phyloP scores from a whole-genome alignment of 2,329 filamentous ascomycete genomes.

The Epichloe typhina region DNA sequence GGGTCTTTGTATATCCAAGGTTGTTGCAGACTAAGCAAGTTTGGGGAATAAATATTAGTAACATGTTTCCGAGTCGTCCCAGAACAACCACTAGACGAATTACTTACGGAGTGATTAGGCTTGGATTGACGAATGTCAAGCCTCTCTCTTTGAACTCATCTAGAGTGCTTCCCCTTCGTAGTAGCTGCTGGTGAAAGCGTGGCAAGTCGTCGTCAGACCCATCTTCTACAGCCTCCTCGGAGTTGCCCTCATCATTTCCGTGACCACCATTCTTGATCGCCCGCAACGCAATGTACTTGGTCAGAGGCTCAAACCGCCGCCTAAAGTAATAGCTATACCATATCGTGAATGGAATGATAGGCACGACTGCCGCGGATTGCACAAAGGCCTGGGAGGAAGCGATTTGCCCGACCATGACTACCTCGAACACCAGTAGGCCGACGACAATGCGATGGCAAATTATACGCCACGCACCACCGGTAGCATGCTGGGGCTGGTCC shows the following conservation, averaged over 20 bases:
- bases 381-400: slow-evolving; percentile 62
- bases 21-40: slow-evolving; percentile 41
- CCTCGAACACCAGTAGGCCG: slow-evolving; percentile 76
- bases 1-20: slow-evolving; percentile 55
- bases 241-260: slow-evolving; percentile 25
- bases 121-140: slow-evolving; percentile 63
- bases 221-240: slow-evolving; percentile 22
- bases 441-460: slow-evolving; percentile 86
- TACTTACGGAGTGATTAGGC: slow-evolving; percentile 51
- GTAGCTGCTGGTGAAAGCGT: slow-evolving; percentile 24
- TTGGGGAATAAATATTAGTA: not conserved
- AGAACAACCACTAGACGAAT: not conserved
- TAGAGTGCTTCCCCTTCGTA: slow-evolving; percentile 48
- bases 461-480: slow-evolving; percentile 89
- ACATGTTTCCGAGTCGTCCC: not conserved
- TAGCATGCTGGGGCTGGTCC: slow-evolving; percentile 92
- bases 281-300: slow-evolving; percentile 80
- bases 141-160: slow-evolving; percentile 63
- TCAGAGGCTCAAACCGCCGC: slow-evolving; percentile 73
- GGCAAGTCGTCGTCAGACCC: slow-evolving; percentile 30
- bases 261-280: slow-evolving; percentile 56
- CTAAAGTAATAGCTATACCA: slow-evolving; percentile 84
- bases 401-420: slow-evolving; percentile 80
- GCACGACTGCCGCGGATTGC: slow-evolving; percentile 58
- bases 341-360: slow-evolving; percentile 64